phyloP scores from a whole-genome alignment of 371 early-diverging fungal species.

The Dichotomocladium elegans region DNA sequence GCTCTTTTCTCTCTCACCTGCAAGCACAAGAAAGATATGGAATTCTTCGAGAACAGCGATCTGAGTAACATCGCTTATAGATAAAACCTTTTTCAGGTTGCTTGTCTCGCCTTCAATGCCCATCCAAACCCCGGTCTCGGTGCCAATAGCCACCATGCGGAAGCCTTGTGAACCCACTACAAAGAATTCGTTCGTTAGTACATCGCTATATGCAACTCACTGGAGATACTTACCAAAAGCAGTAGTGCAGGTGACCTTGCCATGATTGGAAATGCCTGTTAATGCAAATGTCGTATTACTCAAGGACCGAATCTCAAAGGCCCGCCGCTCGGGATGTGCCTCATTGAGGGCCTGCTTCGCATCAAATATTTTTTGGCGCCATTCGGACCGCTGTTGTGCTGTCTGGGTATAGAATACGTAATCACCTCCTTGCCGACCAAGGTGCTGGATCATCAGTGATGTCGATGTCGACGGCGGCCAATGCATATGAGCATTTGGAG shows the following conservation, averaged over 20 bases:
- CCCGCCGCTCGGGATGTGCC: constrained; percentile 39
- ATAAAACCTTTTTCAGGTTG: constrained; percentile 24
- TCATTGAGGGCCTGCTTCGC: constrained; percentile 53
- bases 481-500: neutral
- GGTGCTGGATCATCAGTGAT: constrained; percentile 44
- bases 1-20: constrained; percentile 17
- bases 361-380: constrained; percentile 80
- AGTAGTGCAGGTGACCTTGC: constrained; percentile 68
- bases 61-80: constrained; percentile 33
- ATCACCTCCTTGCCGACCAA: constrained; percentile 73
- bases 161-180: constrained; percentile 43
- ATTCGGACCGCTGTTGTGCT: constrained; percentile 69
- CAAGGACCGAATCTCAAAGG: constrained; percentile 59
- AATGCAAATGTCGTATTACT: constrained; percentile 37
- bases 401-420: constrained; percentile 70
- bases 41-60: constrained; percentile 37
- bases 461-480: neutral
- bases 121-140: constrained; percentile 72
- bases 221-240: constrained; percentile 59
- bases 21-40: constrained; percentile 31
- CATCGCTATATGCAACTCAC: neutral
- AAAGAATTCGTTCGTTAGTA: neutral
- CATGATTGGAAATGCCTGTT: constrained; percentile 17
- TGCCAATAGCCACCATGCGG: constrained; percentile 73
- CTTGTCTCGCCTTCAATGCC: constrained; percentile 43